Percentiles rank a stretch among this genome's conserved stretches.
Evolutionary conservation across 177 flowering plant species (phyloP).

Genomic region (Tripterygium wilfordii): DNA sequence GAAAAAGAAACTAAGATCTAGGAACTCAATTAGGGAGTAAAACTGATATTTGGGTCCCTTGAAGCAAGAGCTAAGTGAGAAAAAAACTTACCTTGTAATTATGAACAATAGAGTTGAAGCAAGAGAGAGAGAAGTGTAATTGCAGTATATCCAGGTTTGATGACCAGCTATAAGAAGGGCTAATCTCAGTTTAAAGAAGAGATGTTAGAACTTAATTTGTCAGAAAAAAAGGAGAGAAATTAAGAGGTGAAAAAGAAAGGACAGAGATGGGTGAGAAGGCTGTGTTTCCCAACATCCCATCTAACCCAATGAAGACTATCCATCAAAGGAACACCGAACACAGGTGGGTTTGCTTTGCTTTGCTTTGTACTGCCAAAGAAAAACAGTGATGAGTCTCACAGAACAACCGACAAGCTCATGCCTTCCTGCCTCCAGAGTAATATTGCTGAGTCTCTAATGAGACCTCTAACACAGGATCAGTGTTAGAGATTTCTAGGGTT

Average conservation of each 20-base stretch:
- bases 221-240: not conserved
- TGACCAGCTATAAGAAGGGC: too few species aligned
- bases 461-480: too few species aligned
- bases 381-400: conserved; percentile 8
- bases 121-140: not conserved
- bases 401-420: conserved; percentile 58
- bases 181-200: not conserved
- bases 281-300: conserved; percentile 36
- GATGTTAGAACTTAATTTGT: not conserved
- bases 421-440: conserved; percentile 39
- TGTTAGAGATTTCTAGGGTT: too few species aligned
- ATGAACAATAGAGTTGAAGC: not conserved
- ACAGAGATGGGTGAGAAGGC: not conserved
- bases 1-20: not conserved
- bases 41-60: conserved; percentile 4
- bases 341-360: conserved; percentile 19
- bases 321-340: conserved; percentile 20
- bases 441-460: not conserved
- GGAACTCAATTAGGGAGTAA: conserved; percentile 7
- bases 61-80: not conserved
- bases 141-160: too few species aligned
- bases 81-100: conserved; percentile 14
- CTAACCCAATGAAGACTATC: conserved; percentile 17
- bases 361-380: conserved; percentile 14
- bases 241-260: not conserved